These are phyloP conservation scores for Periglandula ipomoeae DNA, from an alignment of 2,329 filamentous ascomycete genomes.

Conservation along the genomic window DNA sequence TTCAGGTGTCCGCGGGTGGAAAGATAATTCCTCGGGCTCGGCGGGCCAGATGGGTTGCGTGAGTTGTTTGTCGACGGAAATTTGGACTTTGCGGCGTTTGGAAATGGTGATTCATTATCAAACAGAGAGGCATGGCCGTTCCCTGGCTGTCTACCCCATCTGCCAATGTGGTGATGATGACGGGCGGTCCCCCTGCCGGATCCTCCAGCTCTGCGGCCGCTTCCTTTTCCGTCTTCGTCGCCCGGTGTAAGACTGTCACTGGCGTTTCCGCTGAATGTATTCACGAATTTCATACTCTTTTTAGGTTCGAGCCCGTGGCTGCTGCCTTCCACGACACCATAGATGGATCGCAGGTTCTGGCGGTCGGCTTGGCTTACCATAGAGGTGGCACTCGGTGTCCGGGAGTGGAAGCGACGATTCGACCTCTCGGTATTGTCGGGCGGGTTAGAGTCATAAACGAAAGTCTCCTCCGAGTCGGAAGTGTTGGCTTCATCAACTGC, in stretches of 20 bases:
- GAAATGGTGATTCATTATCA: constrained; percentile 71
- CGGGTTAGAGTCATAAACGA: constrained; percentile 97
- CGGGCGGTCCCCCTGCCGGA: constrained; percentile 58
- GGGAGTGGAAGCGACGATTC: constrained; percentile 75
- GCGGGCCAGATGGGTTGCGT: constrained; percentile 57
- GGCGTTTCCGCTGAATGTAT: constrained; percentile 58
- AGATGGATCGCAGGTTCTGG: constrained; percentile 54
- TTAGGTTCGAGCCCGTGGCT: constrained; percentile 42
- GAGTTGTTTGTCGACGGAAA: constrained; percentile 35
- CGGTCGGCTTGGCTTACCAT: constrained; percentile 61
- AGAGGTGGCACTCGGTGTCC: constrained; percentile 89
- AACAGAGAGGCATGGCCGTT: constrained; percentile 64
- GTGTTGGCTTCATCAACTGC: constrained; percentile 94
- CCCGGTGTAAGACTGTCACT: constrained; percentile 43
- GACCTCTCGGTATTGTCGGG: constrained; percentile 52
- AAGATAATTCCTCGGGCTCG: constrained; percentile 54
- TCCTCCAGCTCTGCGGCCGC: constrained; percentile 49
- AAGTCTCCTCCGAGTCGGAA: constrained; percentile 95
- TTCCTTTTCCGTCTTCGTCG: constrained; percentile 59
- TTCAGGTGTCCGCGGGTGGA: constrained; percentile 22
- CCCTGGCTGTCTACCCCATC: constrained; percentile 61
- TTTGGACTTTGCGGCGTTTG: constrained; percentile 55
- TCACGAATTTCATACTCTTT: constrained; percentile 94
- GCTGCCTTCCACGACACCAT: constrained; percentile 54
- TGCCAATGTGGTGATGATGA: constrained; percentile 65